Evolutionary conservation across 495 filamentous ascomycete genomes (phyloP).

Genomic region (Pseudoneurospora amorphoporcata): DNA sequence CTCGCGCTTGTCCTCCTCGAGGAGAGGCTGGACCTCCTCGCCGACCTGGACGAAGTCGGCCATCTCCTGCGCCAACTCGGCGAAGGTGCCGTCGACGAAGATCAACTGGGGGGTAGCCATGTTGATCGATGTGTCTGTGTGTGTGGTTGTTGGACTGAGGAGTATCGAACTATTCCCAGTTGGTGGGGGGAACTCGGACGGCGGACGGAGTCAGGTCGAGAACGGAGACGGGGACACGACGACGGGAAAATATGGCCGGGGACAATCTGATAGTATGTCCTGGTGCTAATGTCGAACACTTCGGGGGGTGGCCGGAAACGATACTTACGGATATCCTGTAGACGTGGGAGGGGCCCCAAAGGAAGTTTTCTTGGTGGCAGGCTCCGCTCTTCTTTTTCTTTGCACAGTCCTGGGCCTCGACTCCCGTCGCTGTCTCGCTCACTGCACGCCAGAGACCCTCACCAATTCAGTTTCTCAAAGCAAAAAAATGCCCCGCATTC

Average conservation of each 20-base stretch:
- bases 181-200: not conserved
- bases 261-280: not conserved
- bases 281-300: constrained; percentile 1
- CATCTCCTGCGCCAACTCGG: constrained; percentile 81
- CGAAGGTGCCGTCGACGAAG: constrained; percentile 85
- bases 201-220: constrained; percentile 2
- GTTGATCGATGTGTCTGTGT: constrained; percentile 7
- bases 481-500: constrained; percentile 16
- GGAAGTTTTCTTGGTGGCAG: constrained; percentile 8
- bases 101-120: constrained; percentile 37
- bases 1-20: constrained; percentile 65
- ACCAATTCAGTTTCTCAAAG: constrained; percentile 15
- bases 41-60: constrained; percentile 66
- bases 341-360: constrained; percentile 7
- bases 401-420: constrained; percentile 8
- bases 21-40: constrained; percentile 60
- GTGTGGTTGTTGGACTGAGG: not conserved
- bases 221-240: not conserved
- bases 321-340: constrained; percentile 9
- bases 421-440: constrained; percentile 1
- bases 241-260: not conserved
- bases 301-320: constrained; percentile 8
- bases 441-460: constrained; percentile 4
- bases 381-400: constrained; percentile 11
- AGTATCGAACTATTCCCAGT: constrained; percentile 1